Percentiles rank a stretch among this genome's conserved stretches.
Conservation (phyloP, 2,329 filamentous ascomycete species). For the Aspergillus carbonarius region DNA sequence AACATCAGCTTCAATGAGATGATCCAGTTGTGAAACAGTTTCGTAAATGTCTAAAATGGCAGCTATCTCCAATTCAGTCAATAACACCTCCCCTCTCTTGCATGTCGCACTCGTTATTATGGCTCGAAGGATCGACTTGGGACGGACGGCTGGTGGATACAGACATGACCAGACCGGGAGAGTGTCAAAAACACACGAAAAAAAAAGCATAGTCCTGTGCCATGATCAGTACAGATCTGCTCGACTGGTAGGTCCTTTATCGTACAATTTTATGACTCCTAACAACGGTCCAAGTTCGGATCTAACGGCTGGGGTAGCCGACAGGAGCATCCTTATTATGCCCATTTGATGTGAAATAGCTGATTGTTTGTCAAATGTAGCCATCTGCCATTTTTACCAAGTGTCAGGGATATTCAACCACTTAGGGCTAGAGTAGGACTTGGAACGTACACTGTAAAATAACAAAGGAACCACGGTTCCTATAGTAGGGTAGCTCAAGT, state of each 20-base stretch:
- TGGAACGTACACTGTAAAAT: background rate
- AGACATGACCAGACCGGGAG: background rate
- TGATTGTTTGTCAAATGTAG: background rate
- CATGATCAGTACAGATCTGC: background rate
- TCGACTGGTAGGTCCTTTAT: no score
- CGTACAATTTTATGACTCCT: background rate
- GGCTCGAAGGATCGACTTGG: background rate
- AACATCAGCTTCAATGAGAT: background rate
- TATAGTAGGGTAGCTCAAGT: background rate
- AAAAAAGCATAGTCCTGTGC: background rate
- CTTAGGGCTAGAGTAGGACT: no score
- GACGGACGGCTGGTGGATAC: background rate
- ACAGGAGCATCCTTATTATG: background rate
- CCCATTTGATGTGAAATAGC: conserved; percentile 1
- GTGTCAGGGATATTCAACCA: no score
- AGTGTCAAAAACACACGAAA: background rate
- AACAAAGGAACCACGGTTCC: background rate
- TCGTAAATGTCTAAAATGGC: background rate
- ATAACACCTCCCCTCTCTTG: background rate
- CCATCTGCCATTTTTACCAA: background rate
- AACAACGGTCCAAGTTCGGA: background rate
- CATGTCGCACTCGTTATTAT: background rate
- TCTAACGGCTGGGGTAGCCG: background rate
- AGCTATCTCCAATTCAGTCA: background rate
- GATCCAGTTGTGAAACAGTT: background rate